Base-by-base conservation (phyloP, 106 monocot species). In the Platanthera zijinensis region DNA sequence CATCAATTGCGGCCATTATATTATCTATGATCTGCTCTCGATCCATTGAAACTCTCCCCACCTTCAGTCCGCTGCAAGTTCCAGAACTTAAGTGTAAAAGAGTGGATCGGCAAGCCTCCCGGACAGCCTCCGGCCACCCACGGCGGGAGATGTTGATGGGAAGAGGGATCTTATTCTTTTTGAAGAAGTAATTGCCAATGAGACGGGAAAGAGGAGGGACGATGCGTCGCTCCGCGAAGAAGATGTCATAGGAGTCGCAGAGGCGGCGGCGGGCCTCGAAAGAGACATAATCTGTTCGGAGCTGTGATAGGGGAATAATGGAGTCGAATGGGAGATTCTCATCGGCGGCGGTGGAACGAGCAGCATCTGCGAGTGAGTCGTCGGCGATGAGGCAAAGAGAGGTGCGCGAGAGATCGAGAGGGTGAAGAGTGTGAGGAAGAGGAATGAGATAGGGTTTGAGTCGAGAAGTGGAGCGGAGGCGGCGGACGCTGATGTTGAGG, bases 181-280 rank as follows among this genome's bases (percentile, higher is more conserved):
- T 78, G 51, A 84, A 84, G 48, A 84, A 82, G 5, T 25, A 62
- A 57, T 71, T 78, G 4, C 87, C 87, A 14, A 87, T 61, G 17
- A 87, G 48, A 48, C 72, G 48, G 30, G 87, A 76, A 13, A 87
- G 84, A 54, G 84, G 39, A 12, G 84, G 84, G 11, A 79, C 30
- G 76, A 87, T 74, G 57, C 69, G 56, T 52, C 84, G 76, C 49
- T 87, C 87, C 18, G 87, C 84, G 79, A 87, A 79, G 77, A 87
- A 84, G 70, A 87, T 69, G 22, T 84, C 82, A 79, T 82, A 71
- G 6, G 82, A 77, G 62, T 70, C 74, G 74, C 76, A 76, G 62
- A 87, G 87, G 50, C 75, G 66, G 28, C 79, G 79, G 67, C 87
- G 82, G 28, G 82, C 76, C 50, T 84, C 84, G 61, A 14, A 74